Percentiles rank a stretch among this genome's conserved stretches.
Conservation (phyloP, 495 filamentous ascomycete species). For the Tuber umbilicatum region DNA sequence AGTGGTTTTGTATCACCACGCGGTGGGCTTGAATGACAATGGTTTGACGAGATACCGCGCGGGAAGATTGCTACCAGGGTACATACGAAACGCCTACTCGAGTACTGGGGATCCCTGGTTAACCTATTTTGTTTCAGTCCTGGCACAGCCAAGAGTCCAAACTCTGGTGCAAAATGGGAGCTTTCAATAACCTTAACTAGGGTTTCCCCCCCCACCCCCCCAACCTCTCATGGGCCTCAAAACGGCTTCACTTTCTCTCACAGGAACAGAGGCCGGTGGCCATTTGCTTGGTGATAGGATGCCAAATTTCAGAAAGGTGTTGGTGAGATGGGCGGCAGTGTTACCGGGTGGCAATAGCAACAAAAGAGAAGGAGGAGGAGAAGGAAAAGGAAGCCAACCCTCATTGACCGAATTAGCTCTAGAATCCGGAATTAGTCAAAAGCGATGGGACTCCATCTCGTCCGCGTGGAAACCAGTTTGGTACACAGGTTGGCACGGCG, state of each 20-base stretch:
- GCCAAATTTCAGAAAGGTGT: background rate
- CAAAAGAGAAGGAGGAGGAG: background rate
- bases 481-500: constrained; percentile 3
- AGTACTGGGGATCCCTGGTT: no score
- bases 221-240: background rate
- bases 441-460: background rate
- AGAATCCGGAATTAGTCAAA: background rate
- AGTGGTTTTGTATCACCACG: no score
- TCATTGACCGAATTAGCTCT: background rate
- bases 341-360: background rate
- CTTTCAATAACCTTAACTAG: background rate
- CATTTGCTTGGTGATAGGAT: background rate
- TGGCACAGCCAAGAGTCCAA: background rate
- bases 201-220: background rate
- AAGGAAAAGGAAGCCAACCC: no score
- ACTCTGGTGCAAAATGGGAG: background rate
- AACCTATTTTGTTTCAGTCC: background rate
- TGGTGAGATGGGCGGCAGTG: background rate
- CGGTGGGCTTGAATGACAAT: no score
- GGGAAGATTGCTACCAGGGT: background rate
- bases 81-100: no score
- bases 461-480: background rate
- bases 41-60: background rate
- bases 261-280: background rate
- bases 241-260: background rate